Conservation (phyloP, 2,329 filamentous ascomycete species). For the Cadophora sp. region DNA sequence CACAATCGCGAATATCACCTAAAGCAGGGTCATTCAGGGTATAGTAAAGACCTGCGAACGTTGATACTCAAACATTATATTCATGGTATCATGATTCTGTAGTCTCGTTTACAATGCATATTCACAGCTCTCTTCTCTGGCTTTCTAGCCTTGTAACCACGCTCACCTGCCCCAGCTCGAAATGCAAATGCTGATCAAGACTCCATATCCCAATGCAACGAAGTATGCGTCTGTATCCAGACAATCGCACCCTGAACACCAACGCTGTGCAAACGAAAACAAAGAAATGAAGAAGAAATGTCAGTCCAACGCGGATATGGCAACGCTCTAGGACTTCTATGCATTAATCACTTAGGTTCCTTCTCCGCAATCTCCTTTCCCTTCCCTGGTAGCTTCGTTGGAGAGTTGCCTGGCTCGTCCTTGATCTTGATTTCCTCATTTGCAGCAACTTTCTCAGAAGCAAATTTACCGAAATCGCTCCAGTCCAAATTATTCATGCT, state of each 20-base stretch:
- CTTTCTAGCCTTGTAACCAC: conserved; percentile 1
- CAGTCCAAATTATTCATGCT: conserved; percentile 35
- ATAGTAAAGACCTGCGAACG: not conserved
- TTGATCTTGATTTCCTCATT: conserved; percentile 30
- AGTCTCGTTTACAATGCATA: not conserved
- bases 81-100: conserved; percentile 4
- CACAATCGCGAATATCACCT: not conserved
- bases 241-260: conserved; percentile 29
- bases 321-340: not conserved
- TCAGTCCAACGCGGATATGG: not conserved
- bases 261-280: conserved; percentile 36
- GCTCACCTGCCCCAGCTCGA: not conserved
- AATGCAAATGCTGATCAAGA: conserved; percentile 26
- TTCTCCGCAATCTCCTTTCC: conserved; percentile 8
- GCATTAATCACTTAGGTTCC: not conserved
- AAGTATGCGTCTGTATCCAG: conserved; percentile 18
- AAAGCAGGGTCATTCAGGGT: not conserved
- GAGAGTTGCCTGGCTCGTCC: conserved; percentile 32
- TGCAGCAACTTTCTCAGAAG: conserved; percentile 14
- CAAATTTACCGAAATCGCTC: conserved; percentile 37
- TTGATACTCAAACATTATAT: conserved; percentile 6
- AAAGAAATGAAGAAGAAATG: conserved; percentile 7
- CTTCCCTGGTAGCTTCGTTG: conserved; percentile 22
- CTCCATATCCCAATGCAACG: conserved; percentile 23
- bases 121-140: not conserved